Base-by-base conservation (phyloP, 2,329 filamentous ascomycete species). In the Hirsutella rhossiliensis region DNA sequence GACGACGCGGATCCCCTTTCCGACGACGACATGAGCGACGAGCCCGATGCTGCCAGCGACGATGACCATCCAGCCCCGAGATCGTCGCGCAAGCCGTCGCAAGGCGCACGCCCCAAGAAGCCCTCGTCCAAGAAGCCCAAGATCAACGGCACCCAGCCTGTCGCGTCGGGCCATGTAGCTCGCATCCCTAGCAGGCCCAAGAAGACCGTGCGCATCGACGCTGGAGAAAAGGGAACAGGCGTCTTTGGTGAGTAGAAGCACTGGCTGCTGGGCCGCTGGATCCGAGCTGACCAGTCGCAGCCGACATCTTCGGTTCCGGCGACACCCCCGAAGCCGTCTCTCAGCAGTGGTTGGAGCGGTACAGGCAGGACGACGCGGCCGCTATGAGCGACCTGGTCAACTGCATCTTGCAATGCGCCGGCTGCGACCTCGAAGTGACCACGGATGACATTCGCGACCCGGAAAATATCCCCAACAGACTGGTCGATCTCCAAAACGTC, bases 401-500 rank as follows among this genome's bases (percentile, higher is more conserved):
- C 61, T 81, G 79, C 51, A 73, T 83, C 31, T 63, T 84, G 32
- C 74, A 77, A 55, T 76, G 85, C 49, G 80, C 89, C 17, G 92
- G 92, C 28, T 94, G 89, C 60, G 78, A 87, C 44, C 72, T 86
- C 43, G 76, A 84, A 52, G 78, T 98, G 44, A 84, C 82, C 11
- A 75, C 78, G 34, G 81, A 92, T 58, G 88, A 97, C 59, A 86
- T 96, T 50, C 80, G 82, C 51, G 90, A 98, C 59, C 80, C 87
- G 8, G 92, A 98, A 59, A 88, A 92, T 56, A 86, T 83, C 40
- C 78, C 85, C 17, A 81, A 80, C 56, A 81, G 80, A 56, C 68
- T 98, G 39, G 72, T 75, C 19, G 89, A 97, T 54, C 71, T 98
- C n/a, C 87, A 96, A 62, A 82, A 85, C 48, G 80, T 89, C 48